These are phyloP conservation scores for Tolypocladium guangdongense DNA, from an alignment of 2,329 filamentous ascomycete species.

Conservation along the genomic window DNA sequence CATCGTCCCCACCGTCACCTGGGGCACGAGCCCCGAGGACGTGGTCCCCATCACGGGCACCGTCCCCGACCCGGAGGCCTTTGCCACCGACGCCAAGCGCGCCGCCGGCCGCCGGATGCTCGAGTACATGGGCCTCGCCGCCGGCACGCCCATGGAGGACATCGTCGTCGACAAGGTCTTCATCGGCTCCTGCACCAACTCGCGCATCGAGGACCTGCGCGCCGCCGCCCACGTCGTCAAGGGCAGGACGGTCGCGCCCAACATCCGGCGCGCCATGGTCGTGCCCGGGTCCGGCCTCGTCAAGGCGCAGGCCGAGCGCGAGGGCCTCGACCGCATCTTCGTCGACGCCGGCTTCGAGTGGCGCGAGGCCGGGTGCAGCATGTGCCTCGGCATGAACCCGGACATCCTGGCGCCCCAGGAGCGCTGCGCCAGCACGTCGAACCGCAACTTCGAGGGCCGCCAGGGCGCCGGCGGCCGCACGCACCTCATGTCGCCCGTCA, in stretches of 20 bases:
- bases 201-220: constrained; percentile 88
- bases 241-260: constrained; percentile 75
- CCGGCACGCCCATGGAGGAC: constrained; percentile 87
- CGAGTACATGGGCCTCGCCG: constrained; percentile 88
- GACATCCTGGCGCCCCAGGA: constrained; percentile 90
- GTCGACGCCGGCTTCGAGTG: constrained; percentile 88
- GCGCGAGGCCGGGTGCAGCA: constrained; percentile 96
- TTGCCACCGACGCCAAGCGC: constrained; percentile 71
- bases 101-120: constrained; percentile 68
- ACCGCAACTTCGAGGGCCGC: constrained; percentile 94
- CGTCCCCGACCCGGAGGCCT: constrained; percentile 87
- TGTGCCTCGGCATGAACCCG: constrained; percentile 99
- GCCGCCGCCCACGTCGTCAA: constrained; percentile 78
- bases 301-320: constrained; percentile 80
- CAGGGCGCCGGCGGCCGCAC: constrained; percentile 88
- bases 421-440: constrained; percentile 89
- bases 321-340: constrained; percentile 92
- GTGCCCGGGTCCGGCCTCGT: constrained; percentile 93
- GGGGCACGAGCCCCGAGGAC: constrained; percentile 95
- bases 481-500: constrained; percentile 92
- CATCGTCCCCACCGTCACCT: constrained; percentile 85
- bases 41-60: constrained; percentile 85
- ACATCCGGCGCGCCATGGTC: constrained; percentile 90
- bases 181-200: constrained; percentile 96
- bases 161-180: constrained; percentile 91